Evolutionary conservation across 345 rosid species (phyloP).

Genomic region (Durio zibethinus): DNA sequence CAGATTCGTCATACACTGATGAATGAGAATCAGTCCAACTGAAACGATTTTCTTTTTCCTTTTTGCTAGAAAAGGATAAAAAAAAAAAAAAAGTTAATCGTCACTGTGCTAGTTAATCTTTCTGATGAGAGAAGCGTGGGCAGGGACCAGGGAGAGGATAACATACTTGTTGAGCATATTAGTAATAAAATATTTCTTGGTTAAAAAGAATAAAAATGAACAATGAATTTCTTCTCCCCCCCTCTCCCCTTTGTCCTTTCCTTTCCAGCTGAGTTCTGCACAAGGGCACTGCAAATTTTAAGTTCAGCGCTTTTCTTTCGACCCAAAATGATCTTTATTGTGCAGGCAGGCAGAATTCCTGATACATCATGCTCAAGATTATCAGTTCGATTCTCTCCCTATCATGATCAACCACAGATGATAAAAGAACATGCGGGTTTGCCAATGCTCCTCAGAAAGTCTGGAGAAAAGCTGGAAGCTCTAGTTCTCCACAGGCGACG

Average conservation of each 20-base stretch:
- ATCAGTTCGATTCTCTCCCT: too few species aligned
- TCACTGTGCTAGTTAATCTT: background rate
- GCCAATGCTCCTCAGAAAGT: constrained; percentile 1
- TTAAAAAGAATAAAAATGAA: too few species aligned
- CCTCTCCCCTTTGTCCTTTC: background rate
- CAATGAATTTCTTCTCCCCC: background rate
- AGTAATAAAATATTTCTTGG: too few species aligned
- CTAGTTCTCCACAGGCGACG: constrained; percentile 39
- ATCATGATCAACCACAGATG: background rate
- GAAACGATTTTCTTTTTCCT: background rate
- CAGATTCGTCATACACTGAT: background rate
- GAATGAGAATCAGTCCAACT: background rate
- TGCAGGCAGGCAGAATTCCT: too few species aligned
- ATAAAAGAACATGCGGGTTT: background rate
- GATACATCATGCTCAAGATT: too few species aligned
- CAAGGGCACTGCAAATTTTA: constrained; percentile 1
- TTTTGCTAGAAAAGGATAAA: background rate
- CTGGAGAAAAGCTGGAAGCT: background rate
- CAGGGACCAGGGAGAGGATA: too few species aligned
- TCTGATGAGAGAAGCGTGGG: background rate
- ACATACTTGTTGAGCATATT: too few species aligned
- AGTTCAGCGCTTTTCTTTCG: constrained; percentile 22
- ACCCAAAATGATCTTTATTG: background rate
- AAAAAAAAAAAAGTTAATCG: too few species aligned
- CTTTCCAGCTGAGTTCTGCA: background rate